These are phyloP conservation scores for Haberlea rhodopensis DNA, from an alignment of 257 asterid species.

Conservation along the genomic window DNA sequence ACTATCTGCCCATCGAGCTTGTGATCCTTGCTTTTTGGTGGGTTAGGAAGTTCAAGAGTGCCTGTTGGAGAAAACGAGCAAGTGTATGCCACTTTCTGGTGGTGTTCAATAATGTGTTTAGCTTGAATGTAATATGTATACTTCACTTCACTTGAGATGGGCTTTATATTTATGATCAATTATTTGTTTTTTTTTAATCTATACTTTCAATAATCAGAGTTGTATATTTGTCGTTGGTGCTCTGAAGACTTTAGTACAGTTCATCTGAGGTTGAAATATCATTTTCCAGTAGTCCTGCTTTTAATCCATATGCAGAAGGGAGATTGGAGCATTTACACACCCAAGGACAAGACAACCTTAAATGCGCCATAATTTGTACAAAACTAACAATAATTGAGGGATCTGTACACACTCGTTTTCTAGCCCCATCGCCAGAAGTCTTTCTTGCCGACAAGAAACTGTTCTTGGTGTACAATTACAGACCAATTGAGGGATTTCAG, in stretches of 20 bases:
- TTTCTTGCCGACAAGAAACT: constrained; percentile 83
- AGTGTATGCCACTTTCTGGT: not conserved
- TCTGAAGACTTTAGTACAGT: not conserved
- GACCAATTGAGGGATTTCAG: constrained; percentile 85
- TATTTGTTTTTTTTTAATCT: too few relatives aligned
- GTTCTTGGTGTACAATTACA: constrained; percentile 52
- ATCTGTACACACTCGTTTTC: constrained; percentile 27
- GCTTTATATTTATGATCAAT: not conserved
- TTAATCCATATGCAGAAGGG: too few relatives aligned
- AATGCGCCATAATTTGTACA: too few relatives aligned
- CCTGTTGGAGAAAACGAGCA: not conserved
- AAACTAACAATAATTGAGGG: too few relatives aligned
- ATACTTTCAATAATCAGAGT: too few relatives aligned
- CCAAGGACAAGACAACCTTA: too few relatives aligned
- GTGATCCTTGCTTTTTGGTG: not conserved
- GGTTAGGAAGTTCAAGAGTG: not conserved
- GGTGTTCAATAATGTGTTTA: not conserved
- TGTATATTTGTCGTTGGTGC: not conserved
- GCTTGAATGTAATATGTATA: not conserved
- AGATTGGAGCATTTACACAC: too few relatives aligned
- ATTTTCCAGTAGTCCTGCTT: too few relatives aligned
- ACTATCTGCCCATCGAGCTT: not conserved
- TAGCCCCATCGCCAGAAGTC: constrained; percentile 74
- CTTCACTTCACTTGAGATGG: not conserved
- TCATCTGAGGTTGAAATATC: not conserved